phyloP scores from a whole-genome alignment of 1,284 basidiomycete species.

The Ganoderma meredithae region DNA sequence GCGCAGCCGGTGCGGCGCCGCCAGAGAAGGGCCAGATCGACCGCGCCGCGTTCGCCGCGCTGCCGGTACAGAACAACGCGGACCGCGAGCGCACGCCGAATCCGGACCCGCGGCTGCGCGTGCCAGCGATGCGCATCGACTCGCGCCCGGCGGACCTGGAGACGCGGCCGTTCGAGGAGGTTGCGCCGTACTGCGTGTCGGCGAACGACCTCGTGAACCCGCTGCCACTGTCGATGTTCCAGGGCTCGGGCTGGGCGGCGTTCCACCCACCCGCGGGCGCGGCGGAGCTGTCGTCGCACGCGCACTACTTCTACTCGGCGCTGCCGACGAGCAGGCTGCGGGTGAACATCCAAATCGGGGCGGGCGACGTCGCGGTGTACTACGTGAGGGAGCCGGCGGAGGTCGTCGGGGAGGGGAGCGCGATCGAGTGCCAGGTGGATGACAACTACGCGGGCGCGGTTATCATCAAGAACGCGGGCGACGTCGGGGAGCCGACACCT shows the following conservation, averaged over 20 bases:
- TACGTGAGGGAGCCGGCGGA: conserved; percentile 69
- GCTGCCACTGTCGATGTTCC: conserved; percentile 87
- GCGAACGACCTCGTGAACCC: conserved; percentile 97
- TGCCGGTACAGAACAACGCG: conserved; percentile 30
- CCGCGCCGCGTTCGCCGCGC: conserved; percentile 32
- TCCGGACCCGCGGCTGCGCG: conserved; percentile 51
- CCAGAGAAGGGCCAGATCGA: conserved; percentile 33
- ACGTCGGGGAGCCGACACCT: conserved; percentile 56
- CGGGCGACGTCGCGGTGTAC: conserved; percentile 84
- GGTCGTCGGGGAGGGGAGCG: conserved; percentile 62
- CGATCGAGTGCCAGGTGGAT: conserved; percentile 87
- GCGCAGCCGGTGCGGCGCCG: conserved; percentile 46
- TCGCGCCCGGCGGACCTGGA: conserved; percentile 67
- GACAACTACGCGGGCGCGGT: conserved; percentile 74
- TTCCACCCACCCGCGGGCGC: conserved; percentile 67
- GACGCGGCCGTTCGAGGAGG: conserved; percentile 75
- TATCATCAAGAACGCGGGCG: conserved; percentile 67
- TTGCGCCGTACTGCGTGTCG: conserved; percentile 88
- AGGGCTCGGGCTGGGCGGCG: conserved; percentile 87
- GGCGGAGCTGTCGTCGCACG: conserved; percentile 57
- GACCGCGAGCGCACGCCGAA: conserved; percentile 26
- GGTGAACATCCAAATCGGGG: conserved; percentile 76
- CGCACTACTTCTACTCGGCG: conserved; percentile 90
- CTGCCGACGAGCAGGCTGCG: conserved; percentile 80
- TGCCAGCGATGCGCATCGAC: conserved; percentile 79